phyloP scores from a whole-genome alignment of 305 asterid genomes.

The Fraxinus ornus region DNA sequence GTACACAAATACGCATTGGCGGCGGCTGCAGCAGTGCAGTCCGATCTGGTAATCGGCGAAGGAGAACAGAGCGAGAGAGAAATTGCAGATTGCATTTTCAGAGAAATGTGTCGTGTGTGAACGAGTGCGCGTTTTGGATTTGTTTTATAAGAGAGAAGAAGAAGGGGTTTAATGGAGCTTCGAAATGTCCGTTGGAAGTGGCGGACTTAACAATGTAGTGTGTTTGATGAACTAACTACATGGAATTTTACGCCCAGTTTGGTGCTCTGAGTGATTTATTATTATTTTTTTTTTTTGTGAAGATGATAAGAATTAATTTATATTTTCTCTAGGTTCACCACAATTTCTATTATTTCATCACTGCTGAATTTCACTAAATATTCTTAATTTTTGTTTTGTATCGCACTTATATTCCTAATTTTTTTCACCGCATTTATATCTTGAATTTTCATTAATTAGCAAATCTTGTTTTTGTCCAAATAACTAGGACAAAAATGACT shows the following conservation, averaged over 20 bases:
- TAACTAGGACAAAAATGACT: neutral
- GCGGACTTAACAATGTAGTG: no score
- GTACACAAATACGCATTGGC: no score
- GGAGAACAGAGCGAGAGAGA: no score
- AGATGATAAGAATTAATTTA: neutral
- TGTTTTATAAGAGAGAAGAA: no score
- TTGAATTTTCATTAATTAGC: neutral
- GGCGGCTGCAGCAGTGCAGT: no score
- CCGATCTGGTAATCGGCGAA: no score
- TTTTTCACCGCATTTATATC: neutral
- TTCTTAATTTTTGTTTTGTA: neutral
- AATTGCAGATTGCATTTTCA: no score
- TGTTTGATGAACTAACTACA: constrained; percentile 13
- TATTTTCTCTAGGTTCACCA: neutral
- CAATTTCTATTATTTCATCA: neutral
- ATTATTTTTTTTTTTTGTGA: neutral
- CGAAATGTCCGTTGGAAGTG: no score
- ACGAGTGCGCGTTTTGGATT: no score
- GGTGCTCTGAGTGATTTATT: neutral
- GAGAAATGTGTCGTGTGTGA: no score
- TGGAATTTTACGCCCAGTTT: neutral
- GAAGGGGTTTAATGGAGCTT: no score
- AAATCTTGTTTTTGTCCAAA: neutral
- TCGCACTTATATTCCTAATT: neutral
- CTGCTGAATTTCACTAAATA: neutral